Percentiles rank a stretch among this genome's conserved stretches.
Conservation (phyloP, 768 basidiomycete genomes). For the Coprinopsis marcescibilis region DNA sequence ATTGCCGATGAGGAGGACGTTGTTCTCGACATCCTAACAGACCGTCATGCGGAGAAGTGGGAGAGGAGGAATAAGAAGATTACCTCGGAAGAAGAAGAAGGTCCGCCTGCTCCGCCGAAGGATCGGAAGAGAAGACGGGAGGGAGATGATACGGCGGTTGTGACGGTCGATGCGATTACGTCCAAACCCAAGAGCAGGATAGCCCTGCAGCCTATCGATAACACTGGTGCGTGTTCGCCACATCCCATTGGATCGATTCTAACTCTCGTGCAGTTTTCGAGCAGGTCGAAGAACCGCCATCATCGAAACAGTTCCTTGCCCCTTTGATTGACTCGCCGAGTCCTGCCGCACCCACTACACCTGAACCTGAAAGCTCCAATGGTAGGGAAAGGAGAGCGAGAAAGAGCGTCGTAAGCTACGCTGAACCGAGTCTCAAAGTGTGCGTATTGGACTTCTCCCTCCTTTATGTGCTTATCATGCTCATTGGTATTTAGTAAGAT, state of each 20-base stretch:
- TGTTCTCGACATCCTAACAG: slow-evolving; percentile 30
- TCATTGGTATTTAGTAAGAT: slow-evolving; percentile 18
- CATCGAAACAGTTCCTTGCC: slow-evolving; percentile 18
- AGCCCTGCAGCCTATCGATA: slow-evolving; percentile 39
- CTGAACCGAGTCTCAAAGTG: slow-evolving; percentile 88
- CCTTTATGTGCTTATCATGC: slow-evolving; percentile 27
- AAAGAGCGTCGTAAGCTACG: slow-evolving; percentile 73
- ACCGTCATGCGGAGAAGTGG: slow-evolving; percentile 34
- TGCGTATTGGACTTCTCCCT: slow-evolving; percentile 44
- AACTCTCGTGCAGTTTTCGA: slow-evolving; percentile 14
- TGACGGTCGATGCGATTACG: slow-evolving; percentile 33
- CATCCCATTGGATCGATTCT: slow-evolving; percentile 16
- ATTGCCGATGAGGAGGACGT: slow-evolving; percentile 28
- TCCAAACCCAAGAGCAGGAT: slow-evolving; percentile 48
- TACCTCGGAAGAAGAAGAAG: background rate
- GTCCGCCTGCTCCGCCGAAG: slow-evolving; percentile 1
- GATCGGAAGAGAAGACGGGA: slow-evolving; percentile 22
- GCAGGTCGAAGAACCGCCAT: slow-evolving; percentile 2
- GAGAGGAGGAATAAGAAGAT: slow-evolving; percentile 37
- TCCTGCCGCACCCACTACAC: slow-evolving; percentile 30
- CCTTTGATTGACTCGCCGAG: slow-evolving; percentile 29
- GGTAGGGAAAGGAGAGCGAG: slow-evolving; percentile 55
- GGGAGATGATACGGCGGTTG: slow-evolving; percentile 23
- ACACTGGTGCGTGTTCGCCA: slow-evolving; percentile 27
- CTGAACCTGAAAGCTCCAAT: slow-evolving; percentile 27